Evolutionary conservation across 345 rosid species (phyloP).

Genomic region (Brassica rapa): DNA sequence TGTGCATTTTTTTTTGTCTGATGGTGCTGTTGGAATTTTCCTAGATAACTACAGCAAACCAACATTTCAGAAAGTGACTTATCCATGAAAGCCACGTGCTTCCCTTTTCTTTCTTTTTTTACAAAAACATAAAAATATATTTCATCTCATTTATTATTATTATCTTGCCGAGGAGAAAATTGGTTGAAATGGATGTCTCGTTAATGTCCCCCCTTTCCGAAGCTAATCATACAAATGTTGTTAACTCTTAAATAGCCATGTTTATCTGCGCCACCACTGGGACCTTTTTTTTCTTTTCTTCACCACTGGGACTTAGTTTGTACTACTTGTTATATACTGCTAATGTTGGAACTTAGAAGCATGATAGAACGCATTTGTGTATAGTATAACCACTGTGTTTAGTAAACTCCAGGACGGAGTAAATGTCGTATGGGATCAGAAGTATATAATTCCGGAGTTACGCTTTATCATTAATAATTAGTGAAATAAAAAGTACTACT

Average conservation of each 20-base stretch:
- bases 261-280: background rate
- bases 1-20: constrained; percentile 21
- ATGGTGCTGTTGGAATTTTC: constrained; percentile 30
- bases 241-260: background rate
- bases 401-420: background rate
- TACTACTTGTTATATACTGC: background rate
- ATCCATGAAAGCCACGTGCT: constrained; percentile 36
- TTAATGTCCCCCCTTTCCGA: constrained; percentile 34
- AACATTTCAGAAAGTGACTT: constrained; percentile 28
- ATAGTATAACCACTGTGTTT: background rate
- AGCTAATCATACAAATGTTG: constrained; percentile 9
- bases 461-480: background rate
- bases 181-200: background rate
- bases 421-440: background rate
- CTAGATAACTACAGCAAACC: constrained; percentile 23
- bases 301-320: background rate
- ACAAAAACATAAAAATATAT: background rate
- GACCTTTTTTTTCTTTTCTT: no score
- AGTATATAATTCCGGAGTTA: background rate
- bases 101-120: background rate
- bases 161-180: background rate
- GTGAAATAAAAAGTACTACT: no score
- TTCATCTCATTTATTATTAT: background rate
- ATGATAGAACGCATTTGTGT: background rate
- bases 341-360: no score